Percentiles rank a stretch among this genome's conserved stretches.
These are phyloP conservation scores for Exophiala calicioides DNA, from an alignment of 2,329 filamentous ascomycete species.

Conservation along the genomic window DNA sequence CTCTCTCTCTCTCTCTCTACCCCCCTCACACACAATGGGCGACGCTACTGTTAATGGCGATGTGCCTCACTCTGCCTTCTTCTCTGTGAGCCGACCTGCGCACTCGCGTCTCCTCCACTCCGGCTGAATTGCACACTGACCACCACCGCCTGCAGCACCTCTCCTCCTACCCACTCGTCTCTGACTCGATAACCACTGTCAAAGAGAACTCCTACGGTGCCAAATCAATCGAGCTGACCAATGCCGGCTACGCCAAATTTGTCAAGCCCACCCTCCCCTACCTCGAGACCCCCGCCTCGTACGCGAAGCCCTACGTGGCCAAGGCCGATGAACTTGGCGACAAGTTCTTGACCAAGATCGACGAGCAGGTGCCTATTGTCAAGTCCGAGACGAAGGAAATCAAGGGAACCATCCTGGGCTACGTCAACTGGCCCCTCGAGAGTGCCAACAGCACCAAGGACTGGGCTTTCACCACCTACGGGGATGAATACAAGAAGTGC, in stretches of 20 bases:
- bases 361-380: conserved; percentile 69
- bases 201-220: conserved; percentile 80
- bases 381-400: conserved; percentile 75
- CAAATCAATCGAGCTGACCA: conserved; percentile 74
- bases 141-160: conserved; percentile 65
- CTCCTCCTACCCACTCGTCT: conserved; percentile 78
- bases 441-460: conserved; percentile 60
- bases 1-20: not conserved
- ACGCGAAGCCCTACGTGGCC: conserved; percentile 79
- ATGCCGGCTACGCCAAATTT: conserved; percentile 73
- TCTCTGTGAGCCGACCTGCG: conserved; percentile 30
- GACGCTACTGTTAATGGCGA: conserved; percentile 52
- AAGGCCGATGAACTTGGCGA: conserved; percentile 78
- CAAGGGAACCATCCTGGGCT: conserved; percentile 62
- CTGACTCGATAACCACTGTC: conserved; percentile 75
- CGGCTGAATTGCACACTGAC: conserved; percentile 4
- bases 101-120: not conserved
- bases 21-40: conserved; percentile 40
- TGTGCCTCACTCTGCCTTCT: conserved; percentile 43
- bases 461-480: conserved; percentile 47
- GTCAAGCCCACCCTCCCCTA: conserved; percentile 77
- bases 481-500: conserved; percentile 49
- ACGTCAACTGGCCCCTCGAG: conserved; percentile 64
- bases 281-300: conserved; percentile 75
- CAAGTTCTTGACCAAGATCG: conserved; percentile 68